phyloP scores from a whole-genome alignment of 805 yeast genomes.

The Candida cerambycidarum region DNA sequence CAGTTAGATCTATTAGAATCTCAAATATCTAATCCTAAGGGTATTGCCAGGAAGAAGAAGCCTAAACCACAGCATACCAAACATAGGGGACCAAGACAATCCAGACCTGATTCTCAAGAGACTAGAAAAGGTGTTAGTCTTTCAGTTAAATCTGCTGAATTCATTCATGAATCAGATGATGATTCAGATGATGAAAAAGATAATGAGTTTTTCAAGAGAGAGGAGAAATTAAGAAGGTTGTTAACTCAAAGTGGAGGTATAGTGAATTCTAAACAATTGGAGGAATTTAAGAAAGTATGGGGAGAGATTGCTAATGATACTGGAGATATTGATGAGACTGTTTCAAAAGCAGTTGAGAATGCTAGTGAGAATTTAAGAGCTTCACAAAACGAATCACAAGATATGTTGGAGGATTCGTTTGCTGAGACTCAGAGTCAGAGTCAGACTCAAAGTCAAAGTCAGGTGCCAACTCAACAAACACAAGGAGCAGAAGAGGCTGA shows the following conservation, averaged over 20 bases:
- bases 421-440: not conserved
- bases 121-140: not conserved
- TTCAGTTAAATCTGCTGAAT: conserved; percentile 49
- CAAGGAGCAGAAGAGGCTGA: conserved; percentile 4
- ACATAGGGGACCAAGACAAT: conserved; percentile 9
- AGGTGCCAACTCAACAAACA: not conserved
- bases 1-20: conserved; percentile 41
- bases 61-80: conserved; percentile 2
- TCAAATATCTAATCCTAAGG: conserved; percentile 21
- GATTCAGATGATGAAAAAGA: conserved; percentile 59
- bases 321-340: conserved; percentile 12
- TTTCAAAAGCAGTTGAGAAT: conserved; percentile 11
- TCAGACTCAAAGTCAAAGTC: not conserved
- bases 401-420: not conserved
- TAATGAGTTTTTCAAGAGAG: conserved; percentile 54
- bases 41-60: conserved; percentile 27
- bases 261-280: conserved; percentile 31
- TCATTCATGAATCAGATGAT: conserved; percentile 60
- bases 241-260: conserved; percentile 39
- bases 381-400: conserved; percentile 10
- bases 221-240: conserved; percentile 46
- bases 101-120: conserved; percentile 18
- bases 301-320: conserved; percentile 10
- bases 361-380: conserved; percentile 15
- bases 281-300: conserved; percentile 35